Evolutionary conservation across 2,329 filamentous ascomycete genomes (phyloP), one percentile per base, ranked within the genome.

Genomic region (Nemania serpens): DNA sequence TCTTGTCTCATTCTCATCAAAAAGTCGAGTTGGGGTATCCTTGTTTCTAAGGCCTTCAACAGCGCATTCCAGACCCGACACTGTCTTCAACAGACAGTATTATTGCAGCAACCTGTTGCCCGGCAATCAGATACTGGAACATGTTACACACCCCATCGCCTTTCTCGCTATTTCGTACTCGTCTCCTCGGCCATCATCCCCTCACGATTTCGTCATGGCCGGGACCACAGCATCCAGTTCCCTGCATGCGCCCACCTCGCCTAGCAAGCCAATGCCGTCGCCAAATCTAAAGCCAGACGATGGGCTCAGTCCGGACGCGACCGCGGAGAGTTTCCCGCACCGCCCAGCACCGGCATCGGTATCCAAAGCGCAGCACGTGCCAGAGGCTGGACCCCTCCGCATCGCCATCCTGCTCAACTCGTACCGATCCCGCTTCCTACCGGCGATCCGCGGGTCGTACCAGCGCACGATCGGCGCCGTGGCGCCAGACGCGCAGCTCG

Each of bases 401-500:
- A 73, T 77, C 61, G 75, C 75, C 59, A 69, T 77, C 60, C 69
- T 77, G 15, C 73, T 77, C 36, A 76, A 77, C 67, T 76, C 75
- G 22, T 76, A 74, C 66, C 71, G 70, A 47, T 77, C 76, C 17
- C 74, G 71, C 42, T 65, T 75, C 33, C 71, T 77, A 42, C 63
- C 66, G 22, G 71, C 72, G 9, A 75, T 77, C 62, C 69, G 73
- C 10, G 72, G 70, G 52, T 77, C 75, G 17, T 76, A 77, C 55
- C 67, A 70, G 42, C 73, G 74, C 52, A 70, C 71, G 25, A 74
- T 77, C 55, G 62, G 66, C 50, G 68, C 70, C 29, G 72, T 75
- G 6, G 67, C 70, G 18, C 73, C 71, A 0, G 45, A 58, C 50
- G 68, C 70, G 50, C 55, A 66, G 45, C 70, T 76, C 22, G 64